Percentiles rank a stretch among this genome's conserved stretches.
These are phyloP conservation scores for Orbilia quercus DNA, from an alignment of 2,329 filamentous ascomycete species.

Conservation along the genomic window DNA sequence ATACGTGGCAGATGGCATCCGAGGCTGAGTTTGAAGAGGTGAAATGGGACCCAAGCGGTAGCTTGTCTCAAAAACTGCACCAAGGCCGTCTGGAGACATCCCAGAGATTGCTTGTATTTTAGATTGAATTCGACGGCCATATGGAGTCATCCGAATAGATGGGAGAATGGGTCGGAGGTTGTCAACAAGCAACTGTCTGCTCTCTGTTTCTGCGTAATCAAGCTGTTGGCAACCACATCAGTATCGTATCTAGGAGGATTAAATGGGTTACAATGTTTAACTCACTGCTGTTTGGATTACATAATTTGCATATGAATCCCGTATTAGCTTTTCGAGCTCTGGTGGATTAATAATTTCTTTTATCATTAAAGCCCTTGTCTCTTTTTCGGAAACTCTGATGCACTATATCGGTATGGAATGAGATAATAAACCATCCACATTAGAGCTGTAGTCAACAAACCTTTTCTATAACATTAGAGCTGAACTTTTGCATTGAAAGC, in stretches of 20 bases:
- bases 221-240: constrained; percentile 66
- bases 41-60: constrained; percentile 47
- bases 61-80: constrained; percentile 51
- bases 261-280: constrained; percentile 7
- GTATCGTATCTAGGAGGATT: no score
- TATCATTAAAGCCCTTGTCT: constrained; percentile 82
- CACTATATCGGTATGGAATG: constrained; percentile 66
- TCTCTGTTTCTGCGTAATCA: constrained; percentile 80
- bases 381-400: constrained; percentile 80
- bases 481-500: constrained; percentile 96
- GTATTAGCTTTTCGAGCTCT: constrained; percentile 87
- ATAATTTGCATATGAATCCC: constrained; percentile 96
- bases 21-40: constrained; percentile 49
- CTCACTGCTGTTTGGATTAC: constrained; percentile 86
- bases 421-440: not conserved
- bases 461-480: constrained; percentile 98
- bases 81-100: constrained; percentile 49
- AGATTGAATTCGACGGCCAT: constrained; percentile 90
- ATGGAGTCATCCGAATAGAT: constrained; percentile 86
- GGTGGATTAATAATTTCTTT: constrained; percentile 78
- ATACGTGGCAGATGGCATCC: constrained; percentile 51
- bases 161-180: constrained; percentile 85
- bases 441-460: constrained; percentile 60
- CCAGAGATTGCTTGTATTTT: constrained; percentile 73
- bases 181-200: constrained; percentile 81